Conservation (phyloP, 768 basidiomycete species). For the Tulasnella sp. region DNA sequence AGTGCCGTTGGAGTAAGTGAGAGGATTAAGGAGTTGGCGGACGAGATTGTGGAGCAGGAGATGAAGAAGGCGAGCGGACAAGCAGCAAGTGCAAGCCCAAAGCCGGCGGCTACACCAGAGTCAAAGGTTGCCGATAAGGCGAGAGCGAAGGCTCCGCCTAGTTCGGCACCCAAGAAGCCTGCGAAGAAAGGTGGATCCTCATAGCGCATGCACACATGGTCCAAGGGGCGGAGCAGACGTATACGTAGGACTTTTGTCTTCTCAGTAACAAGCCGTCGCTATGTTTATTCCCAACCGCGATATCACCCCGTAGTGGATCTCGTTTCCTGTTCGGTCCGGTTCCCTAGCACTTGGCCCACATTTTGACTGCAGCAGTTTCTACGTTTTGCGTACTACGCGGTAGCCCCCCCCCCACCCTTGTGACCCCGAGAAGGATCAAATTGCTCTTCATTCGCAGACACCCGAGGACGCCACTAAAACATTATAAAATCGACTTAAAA, state of each 20-base stretch:
- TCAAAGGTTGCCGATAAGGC: background rate
- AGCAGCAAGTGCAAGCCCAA: background rate
- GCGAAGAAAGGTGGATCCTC: background rate
- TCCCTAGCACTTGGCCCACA: background rate
- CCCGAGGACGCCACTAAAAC: no score
- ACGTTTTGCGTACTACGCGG: no score
- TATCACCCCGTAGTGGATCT: background rate
- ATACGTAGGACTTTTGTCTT: background rate
- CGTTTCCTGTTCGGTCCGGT: background rate
- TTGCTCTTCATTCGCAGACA: no score
- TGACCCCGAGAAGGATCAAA: no score
- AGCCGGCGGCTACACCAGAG: background rate
- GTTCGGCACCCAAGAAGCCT: background rate
- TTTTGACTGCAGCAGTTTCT: no score
- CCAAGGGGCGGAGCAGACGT: background rate
- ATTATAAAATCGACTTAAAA: no score
- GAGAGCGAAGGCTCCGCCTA: background rate
- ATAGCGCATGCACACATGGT: background rate
- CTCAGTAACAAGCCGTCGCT: background rate
- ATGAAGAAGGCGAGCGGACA: conserved; percentile 6
- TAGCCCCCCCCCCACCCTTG: no score
- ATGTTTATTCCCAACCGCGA: background rate
- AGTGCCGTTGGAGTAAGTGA: conserved; percentile 39
- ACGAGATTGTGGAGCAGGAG: conserved; percentile 39
- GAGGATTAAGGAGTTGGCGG: conserved; percentile 46